Base-by-base conservation (phyloP, 352 stramenopile species). In the Globisporangium splendens region DNA sequence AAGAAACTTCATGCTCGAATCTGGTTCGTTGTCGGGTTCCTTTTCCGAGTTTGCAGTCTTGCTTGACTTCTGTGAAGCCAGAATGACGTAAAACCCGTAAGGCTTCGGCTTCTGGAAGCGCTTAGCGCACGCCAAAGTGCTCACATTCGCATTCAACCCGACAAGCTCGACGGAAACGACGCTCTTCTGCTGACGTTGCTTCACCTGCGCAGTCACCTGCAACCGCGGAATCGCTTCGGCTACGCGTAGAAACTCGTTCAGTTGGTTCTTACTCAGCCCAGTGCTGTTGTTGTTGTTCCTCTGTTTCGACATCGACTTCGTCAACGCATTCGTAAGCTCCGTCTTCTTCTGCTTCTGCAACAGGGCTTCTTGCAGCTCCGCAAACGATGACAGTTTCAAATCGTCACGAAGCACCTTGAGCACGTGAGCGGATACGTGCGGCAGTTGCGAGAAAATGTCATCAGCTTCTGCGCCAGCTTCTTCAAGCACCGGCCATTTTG, bases 61-160 rank as follows among this genome's bases (percentile, higher is more conserved):
- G 20, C 12, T 47, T 28, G 22, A 28, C 28, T 41, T 60, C 46
- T 14, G n/a, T 18, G 20, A 28, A 38, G 62, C 77, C 48, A 92
- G 62, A 11, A 89, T n/a, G 41, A 92, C 68, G 56, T 89, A 92
- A 46, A 88, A 88, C 0, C 75, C 82, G 51, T 87, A 92, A 14
- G 79, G 75, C 56, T 84, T 83, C 11, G 82, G 73, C 56, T 89
- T 86, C 51, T 80, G 72, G 21, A 89, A 66, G 12, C 79, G 62
- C 33, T 70, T 75, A 2, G 66, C 75, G n/a, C 64, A 73, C 10
- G 72, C 71, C 17, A 79, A 18, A 21, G 61, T 66, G 21, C 44
- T 54, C 43, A 52, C 61, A 28, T 61, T 74, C 35, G 72, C 58
- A 42, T 76, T 76, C 33, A 68, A 47, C 7, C 52, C 56, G 39